phyloP scores from a whole-genome alignment of 148 eudicot genomes.

The Rhododendron ferrugineum region DNA sequence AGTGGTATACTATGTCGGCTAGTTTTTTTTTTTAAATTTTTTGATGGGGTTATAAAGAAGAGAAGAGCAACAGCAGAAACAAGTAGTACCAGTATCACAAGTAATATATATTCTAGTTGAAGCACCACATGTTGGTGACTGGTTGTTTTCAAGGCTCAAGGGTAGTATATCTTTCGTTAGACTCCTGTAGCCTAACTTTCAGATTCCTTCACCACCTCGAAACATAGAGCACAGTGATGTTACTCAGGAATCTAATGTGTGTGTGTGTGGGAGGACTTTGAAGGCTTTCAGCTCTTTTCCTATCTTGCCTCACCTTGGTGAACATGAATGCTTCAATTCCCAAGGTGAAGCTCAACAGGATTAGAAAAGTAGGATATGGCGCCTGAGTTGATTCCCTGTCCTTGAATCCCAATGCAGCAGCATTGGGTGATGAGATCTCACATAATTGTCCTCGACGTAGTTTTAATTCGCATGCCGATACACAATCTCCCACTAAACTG shows the following conservation, averaged over 20 bases:
- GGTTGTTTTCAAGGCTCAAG: neutral
- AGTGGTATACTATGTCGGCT: neutral
- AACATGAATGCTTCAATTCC: neutral
- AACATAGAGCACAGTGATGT: neutral
- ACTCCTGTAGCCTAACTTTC: neutral
- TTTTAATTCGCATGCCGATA: neutral
- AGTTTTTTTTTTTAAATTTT: too few species aligned
- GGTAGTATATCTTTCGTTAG: neutral
- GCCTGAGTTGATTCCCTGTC: neutral
- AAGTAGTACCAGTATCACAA: neutral
- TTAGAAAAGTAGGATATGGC: neutral
- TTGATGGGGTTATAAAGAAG: neutral
- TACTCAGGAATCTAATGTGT: neutral
- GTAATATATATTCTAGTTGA: neutral
- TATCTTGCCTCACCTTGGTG: neutral
- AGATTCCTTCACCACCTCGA: neutral
- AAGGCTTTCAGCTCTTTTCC: neutral
- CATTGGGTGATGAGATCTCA: neutral
- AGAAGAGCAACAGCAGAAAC: neutral
- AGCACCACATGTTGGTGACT: neutral
- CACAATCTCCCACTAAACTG: neutral
- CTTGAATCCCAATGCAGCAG: neutral
- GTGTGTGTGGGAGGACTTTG: neutral
- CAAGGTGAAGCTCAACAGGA: neutral
- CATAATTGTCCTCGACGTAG: neutral